These are phyloP conservation scores for Kodamaea kakaduensis DNA, from an alignment of 805 yeast genomes.

Conservation along the genomic window DNA sequence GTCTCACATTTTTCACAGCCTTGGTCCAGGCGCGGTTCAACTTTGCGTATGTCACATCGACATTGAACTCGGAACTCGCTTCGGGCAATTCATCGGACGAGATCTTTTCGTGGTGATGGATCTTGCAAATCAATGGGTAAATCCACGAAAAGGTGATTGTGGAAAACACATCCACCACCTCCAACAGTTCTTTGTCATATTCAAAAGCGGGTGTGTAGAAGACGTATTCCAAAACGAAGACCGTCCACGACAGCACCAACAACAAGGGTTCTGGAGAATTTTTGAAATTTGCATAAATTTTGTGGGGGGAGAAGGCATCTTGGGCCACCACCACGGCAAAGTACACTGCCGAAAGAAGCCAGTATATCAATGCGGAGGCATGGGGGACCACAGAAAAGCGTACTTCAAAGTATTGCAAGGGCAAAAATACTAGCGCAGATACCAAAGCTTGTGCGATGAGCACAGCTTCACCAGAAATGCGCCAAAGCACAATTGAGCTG, in stretches of 20 bases:
- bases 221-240: slow-evolving; percentile 16
- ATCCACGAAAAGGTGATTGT: slow-evolving; percentile 25
- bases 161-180: slow-evolving; percentile 19
- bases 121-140: slow-evolving; percentile 22
- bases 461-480: neutral
- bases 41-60: slow-evolving; percentile 15
- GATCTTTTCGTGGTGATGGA: slow-evolving; percentile 22
- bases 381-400: slow-evolving; percentile 20
- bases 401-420: slow-evolving; percentile 22
- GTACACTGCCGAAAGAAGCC: slow-evolving; percentile 16
- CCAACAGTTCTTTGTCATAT: slow-evolving; percentile 19
- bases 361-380: slow-evolving; percentile 22
- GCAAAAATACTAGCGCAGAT: slow-evolving; percentile 14
- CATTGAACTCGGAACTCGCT: slow-evolving; percentile 6
- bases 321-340: slow-evolving; percentile 14
- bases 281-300: slow-evolving; percentile 11
- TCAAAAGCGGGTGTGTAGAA: slow-evolving; percentile 21
- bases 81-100: slow-evolving; percentile 17
- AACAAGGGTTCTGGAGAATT: neutral
- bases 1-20: slow-evolving; percentile 13
- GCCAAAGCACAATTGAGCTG: neutral
- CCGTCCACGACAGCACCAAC: slow-evolving; percentile 11
- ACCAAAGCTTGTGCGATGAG: neutral
- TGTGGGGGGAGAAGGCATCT: slow-evolving; percentile 20
- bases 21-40: slow-evolving; percentile 24